phyloP scores from a whole-genome alignment of 2,329 filamentous ascomycete species.

The Fulvia fulva region DNA sequence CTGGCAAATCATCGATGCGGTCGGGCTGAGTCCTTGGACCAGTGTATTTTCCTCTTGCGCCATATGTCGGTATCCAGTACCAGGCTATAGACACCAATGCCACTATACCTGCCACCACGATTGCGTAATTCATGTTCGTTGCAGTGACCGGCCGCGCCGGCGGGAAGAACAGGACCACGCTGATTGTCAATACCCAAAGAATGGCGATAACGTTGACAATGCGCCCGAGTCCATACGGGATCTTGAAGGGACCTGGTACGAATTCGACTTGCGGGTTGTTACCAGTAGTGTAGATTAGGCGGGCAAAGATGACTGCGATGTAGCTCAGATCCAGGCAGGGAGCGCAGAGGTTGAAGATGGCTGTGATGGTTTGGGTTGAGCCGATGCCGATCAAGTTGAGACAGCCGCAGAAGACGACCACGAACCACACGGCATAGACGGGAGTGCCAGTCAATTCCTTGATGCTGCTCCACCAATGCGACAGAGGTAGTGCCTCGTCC shows the following conservation, averaged over 20 bases:
- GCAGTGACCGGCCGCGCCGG: constrained; percentile 41
- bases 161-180: constrained; percentile 54
- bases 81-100: constrained; percentile 44
- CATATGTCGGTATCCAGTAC: constrained; percentile 36
- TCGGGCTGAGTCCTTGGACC: constrained; percentile 56
- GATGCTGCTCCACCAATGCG: constrained; percentile 37
- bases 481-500: constrained; percentile 38
- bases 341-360: constrained; percentile 47
- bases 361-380: constrained; percentile 47
- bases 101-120: constrained; percentile 47
- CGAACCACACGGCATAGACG: constrained; percentile 61
- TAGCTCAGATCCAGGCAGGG: constrained; percentile 52
- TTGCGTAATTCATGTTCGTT: constrained; percentile 48
- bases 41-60: constrained; percentile 49
- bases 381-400: constrained; percentile 53
- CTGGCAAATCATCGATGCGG: constrained; percentile 32
- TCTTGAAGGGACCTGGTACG: constrained; percentile 24
- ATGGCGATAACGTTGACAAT: constrained; percentile 48
- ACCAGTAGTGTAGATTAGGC: constrained; percentile 5
- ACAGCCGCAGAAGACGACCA: constrained; percentile 54
- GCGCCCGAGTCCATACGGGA: constrained; percentile 42
- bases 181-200: constrained; percentile 61
- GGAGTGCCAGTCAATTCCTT: constrained; percentile 56
- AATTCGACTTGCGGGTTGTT: neutral
- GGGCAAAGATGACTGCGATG: constrained; percentile 57